Evolutionary conservation across 1,284 basidiomycete genomes (phyloP).

Genomic region (Sanghuangporus weigelae): DNA sequence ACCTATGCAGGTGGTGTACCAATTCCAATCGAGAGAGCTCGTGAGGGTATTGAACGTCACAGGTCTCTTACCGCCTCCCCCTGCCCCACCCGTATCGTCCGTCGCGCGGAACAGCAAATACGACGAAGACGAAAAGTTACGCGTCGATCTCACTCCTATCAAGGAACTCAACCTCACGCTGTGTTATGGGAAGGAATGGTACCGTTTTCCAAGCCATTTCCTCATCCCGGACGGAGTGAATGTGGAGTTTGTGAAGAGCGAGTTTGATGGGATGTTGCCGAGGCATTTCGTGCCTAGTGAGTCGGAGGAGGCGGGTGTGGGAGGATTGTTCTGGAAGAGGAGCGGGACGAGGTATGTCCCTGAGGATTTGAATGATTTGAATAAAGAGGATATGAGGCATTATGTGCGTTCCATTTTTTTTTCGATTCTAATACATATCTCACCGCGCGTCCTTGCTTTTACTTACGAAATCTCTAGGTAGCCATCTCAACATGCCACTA

Average conservation of each 20-base stretch:
- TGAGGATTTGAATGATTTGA: constrained; percentile 81
- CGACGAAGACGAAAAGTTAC: constrained; percentile 48
- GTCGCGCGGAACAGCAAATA: constrained; percentile 17
- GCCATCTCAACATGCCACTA: constrained; percentile 75
- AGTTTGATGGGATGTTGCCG: constrained; percentile 87
- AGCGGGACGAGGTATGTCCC: constrained; percentile 63
- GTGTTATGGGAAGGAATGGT: constrained; percentile 94
- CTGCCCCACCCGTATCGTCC: constrained; percentile 31
- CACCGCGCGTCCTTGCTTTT: neutral
- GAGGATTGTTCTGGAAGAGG: constrained; percentile 45
- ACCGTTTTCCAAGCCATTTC: constrained; percentile 90
- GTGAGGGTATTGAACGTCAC: constrained; percentile 76
- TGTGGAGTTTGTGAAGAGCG: constrained; percentile 85
- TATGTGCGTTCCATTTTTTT: constrained; percentile 57
- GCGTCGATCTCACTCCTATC: constrained; percentile 68
- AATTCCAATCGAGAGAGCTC: constrained; percentile 76
- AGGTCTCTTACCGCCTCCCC: constrained; percentile 46
- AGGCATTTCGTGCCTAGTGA: constrained; percentile 82
- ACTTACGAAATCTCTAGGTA: constrained; percentile 50
- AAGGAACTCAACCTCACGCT: constrained; percentile 71
- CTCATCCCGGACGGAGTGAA: constrained; percentile 80
- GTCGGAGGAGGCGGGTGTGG: constrained; percentile 67
- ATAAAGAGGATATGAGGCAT: constrained; percentile 71
- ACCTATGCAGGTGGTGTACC: constrained; percentile 70
- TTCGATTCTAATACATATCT: neutral